Evolutionary conservation across 208 protist species (phyloP).

Genomic region (Crithidia thermophila): DNA sequence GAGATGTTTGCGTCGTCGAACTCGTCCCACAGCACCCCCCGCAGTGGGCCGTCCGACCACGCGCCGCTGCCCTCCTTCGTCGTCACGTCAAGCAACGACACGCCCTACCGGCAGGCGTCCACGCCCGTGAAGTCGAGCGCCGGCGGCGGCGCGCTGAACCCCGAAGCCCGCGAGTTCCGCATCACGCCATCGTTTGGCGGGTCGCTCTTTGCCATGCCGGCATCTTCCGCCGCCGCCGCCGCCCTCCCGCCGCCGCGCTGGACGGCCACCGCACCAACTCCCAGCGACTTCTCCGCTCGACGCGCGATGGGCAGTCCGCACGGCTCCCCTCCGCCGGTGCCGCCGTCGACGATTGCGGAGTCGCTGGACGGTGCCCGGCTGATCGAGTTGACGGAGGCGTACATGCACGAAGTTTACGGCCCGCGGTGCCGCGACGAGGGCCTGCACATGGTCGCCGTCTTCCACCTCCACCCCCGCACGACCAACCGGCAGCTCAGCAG

Average conservation of each 20-base stretch:
- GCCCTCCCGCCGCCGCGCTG: not conserved
- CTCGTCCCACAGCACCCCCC: constrained; percentile 6
- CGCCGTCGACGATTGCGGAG: constrained; percentile 2
- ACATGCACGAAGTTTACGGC: constrained; percentile 45
- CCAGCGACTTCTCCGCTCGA: constrained; percentile 11
- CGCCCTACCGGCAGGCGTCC: not conserved
- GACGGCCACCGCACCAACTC: not conserved
- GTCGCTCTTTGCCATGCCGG: constrained; percentile 35
- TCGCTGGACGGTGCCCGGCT: constrained; percentile 16
- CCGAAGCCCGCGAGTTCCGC: constrained; percentile 31
- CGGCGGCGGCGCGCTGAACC: constrained; percentile 11
- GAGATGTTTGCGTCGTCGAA: constrained; percentile 3
- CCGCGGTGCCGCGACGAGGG: constrained; percentile 29
- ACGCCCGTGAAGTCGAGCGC: constrained; percentile 1
- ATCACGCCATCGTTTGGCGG: constrained; percentile 16
- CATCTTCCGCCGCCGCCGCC: not conserved
- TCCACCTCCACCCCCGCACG: constrained; percentile 77
- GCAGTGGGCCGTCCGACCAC: not conserved
- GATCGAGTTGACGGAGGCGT: constrained; percentile 32
- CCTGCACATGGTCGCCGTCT: constrained; percentile 74
- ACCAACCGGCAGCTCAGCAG: constrained; percentile 52
- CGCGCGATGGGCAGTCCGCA: not conserved
- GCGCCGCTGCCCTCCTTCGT: constrained; percentile 21
- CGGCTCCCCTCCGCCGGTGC: not conserved
- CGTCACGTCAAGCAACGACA: constrained; percentile 31